Evolutionary conservation across 192 early-diverging fungal genomes (phyloP), one percentile per base, ranked within the genome.

Genomic region (Lunasporangiospora selenospora): DNA sequence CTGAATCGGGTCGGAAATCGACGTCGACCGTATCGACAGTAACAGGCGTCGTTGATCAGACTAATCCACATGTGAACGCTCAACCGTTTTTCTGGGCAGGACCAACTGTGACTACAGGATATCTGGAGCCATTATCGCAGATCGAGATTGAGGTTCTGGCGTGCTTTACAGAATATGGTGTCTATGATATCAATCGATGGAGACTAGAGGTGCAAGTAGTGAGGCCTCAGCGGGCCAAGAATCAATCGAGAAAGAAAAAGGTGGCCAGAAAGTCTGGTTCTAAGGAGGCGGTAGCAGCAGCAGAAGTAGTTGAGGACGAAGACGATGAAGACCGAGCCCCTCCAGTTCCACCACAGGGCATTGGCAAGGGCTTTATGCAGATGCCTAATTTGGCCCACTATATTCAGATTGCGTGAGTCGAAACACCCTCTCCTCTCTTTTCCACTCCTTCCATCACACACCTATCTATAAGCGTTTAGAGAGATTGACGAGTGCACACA

Each of bases 161-260:
- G 0, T 80, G 80, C 26, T 90, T 94, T 64, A 65, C 78, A 6
- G 37, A 76, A 29, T 58, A 81, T 24, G 92, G 92, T 6, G 78
- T 88, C 1, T 94, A 88, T 71, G 87, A 94, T 65, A 69, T 94
- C 36, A 92, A 91, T 67, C 76, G 85, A 31, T 94, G 92, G 92
- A 71, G 80, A 29, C 47, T 92, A 31, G 77, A 80, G 9, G 75
- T 84, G 13, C 65, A 84, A 41, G 61, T 76, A 26, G 75, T 62
- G 31, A 71, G 62, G 47, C 53, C 67, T 8, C 67, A 42, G 24
- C 51, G 46, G 8, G 61, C 24, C n/a, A 71, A 56, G 18, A 27
- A 6, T 31, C 38, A 27, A 1, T 21, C 36, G 8, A 23, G 29
- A 27, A 27, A 41, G 15, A 36, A 38, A 11, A 6, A 26, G 16